Percentiles rank a stretch among this genome's conserved stretches.
Conservation (phyloP, 495 filamentous ascomycete species). For the Filosporella fistucella region DNA sequence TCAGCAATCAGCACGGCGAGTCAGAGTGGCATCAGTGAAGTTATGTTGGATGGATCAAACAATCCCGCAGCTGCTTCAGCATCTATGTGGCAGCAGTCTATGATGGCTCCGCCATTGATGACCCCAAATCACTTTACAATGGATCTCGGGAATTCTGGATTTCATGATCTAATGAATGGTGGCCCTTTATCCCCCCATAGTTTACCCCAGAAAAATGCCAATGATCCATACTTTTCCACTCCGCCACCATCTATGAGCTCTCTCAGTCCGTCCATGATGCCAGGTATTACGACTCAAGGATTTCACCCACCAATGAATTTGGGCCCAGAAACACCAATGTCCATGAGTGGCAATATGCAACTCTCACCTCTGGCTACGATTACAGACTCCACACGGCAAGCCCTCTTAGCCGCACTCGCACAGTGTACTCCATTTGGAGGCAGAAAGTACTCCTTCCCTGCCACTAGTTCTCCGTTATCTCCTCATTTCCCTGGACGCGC, state of each 20-base stretch:
- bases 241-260: conserved; percentile 67
- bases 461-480: conserved; percentile 60
- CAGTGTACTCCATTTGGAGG: conserved; percentile 69
- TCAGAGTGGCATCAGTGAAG: conserved; percentile 86
- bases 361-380: conserved; percentile 62
- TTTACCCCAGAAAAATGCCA: conserved; percentile 43
- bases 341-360: conserved; percentile 58
- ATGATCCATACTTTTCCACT: conserved; percentile 53
- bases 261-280: conserved; percentile 44
- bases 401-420: conserved; percentile 77
- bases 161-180: conserved; percentile 55
- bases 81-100: conserved; percentile 62
- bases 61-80: conserved; percentile 42
- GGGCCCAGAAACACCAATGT: conserved; percentile 64
- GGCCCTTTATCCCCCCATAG: conserved; percentile 60
- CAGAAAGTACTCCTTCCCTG: conserved; percentile 74
- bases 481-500: conserved; percentile 43
- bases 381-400: conserved; percentile 88
- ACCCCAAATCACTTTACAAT: conserved; percentile 58
- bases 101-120: conserved; percentile 57
- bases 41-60: conserved; percentile 83
- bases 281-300: conserved; percentile 46
- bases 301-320: conserved; percentile 57
- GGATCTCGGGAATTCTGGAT: conserved; percentile 49
- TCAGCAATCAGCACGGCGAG: conserved; percentile 91